Evolutionary conservation across 345 rosid species (phyloP).

Genomic region (Raphanus raphanistrum): DNA sequence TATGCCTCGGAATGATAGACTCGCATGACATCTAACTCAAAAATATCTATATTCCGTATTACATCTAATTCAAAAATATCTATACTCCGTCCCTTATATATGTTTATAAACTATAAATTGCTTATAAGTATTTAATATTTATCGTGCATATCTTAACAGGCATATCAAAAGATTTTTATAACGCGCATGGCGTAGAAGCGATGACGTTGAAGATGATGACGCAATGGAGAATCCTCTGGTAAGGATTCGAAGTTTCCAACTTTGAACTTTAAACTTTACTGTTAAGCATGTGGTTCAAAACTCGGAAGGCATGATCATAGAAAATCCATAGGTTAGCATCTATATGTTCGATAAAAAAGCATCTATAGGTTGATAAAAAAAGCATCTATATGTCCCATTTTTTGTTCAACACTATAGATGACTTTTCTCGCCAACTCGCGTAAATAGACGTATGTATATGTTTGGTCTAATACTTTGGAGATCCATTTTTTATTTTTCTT

Average conservation of each 20-base stretch:
- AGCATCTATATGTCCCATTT: too few species aligned
- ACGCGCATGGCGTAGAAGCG: conserved; percentile 3
- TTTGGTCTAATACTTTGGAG: conserved; percentile 11
- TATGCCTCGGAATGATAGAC: too few species aligned
- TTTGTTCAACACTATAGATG: too few species aligned
- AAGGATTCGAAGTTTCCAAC: conserved; percentile 1
- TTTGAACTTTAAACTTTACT: conserved; percentile 23
- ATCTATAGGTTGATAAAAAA: too few species aligned
- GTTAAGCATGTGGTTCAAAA: conserved; percentile 28
- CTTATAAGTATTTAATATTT: neutral
- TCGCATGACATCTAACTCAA: too few species aligned
- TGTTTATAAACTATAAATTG: neutral
- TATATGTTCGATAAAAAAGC: neutral
- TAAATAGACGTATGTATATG: neutral
- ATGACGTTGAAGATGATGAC: conserved; percentile 28
- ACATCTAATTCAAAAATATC: too few species aligned
- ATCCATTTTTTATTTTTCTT: conserved; percentile 6
- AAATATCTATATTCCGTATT: too few species aligned
- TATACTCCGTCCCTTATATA: neutral
- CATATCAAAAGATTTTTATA: too few species aligned
- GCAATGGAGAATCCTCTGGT: conserved; percentile 24
- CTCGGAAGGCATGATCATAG: conserved; percentile 8
- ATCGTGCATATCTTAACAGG: neutral
- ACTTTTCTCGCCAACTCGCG: conserved; percentile 10
- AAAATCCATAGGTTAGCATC: conserved; percentile 21